phyloP scores from a whole-genome alignment of 768 basidiomycete genomes.

The Mycena crocata region DNA sequence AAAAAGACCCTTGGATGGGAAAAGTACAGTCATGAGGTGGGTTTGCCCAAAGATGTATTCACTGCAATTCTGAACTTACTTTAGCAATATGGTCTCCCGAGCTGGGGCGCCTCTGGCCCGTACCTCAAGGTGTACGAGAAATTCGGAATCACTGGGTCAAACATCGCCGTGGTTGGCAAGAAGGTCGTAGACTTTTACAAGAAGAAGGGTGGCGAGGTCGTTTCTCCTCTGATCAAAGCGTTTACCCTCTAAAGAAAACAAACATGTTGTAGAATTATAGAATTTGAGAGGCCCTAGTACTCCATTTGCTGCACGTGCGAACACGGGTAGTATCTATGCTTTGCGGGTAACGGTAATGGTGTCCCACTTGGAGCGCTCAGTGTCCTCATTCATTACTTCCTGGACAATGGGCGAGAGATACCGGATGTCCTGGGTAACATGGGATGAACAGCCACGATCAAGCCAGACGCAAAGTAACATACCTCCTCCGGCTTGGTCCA shows the following conservation, averaged over 20 bases:
- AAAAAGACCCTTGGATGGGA: slow-evolving; percentile 91
- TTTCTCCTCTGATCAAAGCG: slow-evolving; percentile 86
- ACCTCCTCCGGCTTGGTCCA: slow-evolving; percentile 86
- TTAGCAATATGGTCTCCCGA: slow-evolving; percentile 76
- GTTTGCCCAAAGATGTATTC: slow-evolving; percentile 1
- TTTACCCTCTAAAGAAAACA: slow-evolving; percentile 50
- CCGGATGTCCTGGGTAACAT: slow-evolving; percentile 76
- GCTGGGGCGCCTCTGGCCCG: slow-evolving; percentile 92
- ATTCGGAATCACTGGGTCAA: slow-evolving; percentile 84
- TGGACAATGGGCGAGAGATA: slow-evolving; percentile 87
- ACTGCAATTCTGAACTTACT: slow-evolving; percentile 32
- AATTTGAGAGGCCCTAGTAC: slow-evolving; percentile 25
- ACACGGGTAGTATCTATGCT: slow-evolving; percentile 43
- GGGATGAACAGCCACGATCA: slow-evolving; percentile 15
- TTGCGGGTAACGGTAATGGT: slow-evolving; percentile 76
- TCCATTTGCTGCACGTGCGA: not conserved
- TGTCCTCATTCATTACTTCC: slow-evolving; percentile 78
- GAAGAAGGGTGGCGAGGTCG: slow-evolving; percentile 73
- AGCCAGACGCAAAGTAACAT: slow-evolving; percentile 29
- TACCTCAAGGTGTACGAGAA: slow-evolving; percentile 93
- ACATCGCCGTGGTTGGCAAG: slow-evolving; percentile 85
- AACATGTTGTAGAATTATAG: slow-evolving; percentile 30
- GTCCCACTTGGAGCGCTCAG: slow-evolving; percentile 88
- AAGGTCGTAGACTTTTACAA: slow-evolving; percentile 92
- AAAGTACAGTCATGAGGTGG: slow-evolving; percentile 87